Evolutionary conservation across 768 basidiomycete genomes (phyloP).

Genomic region (Boletus sp.): DNA sequence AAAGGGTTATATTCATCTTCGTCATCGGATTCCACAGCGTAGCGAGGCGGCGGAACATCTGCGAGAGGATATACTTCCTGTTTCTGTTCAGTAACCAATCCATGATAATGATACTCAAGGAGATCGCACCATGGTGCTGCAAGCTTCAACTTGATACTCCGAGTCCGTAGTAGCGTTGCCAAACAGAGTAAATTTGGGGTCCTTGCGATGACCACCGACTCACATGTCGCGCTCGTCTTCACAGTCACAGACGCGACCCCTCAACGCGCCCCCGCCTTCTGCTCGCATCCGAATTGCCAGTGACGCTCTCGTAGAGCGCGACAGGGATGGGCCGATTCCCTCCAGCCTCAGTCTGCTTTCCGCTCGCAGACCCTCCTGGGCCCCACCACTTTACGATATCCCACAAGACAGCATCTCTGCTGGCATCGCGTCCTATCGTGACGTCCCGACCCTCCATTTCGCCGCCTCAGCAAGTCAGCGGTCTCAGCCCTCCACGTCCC

Average conservation of each 20-base stretch:
- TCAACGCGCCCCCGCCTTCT: slow-evolving; percentile 6
- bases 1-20: slow-evolving; percentile 59
- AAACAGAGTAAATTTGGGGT: slow-evolving; percentile 9
- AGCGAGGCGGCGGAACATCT: slow-evolving; percentile 55
- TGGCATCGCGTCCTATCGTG: slow-evolving; percentile 29
- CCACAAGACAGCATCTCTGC: slow-evolving; percentile 21
- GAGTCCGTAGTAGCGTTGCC: no score
- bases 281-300: slow-evolving; percentile 22
- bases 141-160: no score
- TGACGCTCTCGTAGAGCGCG: slow-evolving; percentile 18
- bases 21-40: slow-evolving; percentile 68
- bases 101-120: background rate
- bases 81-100: background rate
- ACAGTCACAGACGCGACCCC: background rate
- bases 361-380: slow-evolving; percentile 35
- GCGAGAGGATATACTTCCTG: slow-evolving; percentile 56
- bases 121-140: slow-evolving; percentile 13
- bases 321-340: slow-evolving; percentile 24
- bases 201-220: background rate
- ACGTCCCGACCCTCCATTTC: slow-evolving; percentile 26
- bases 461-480: slow-evolving; percentile 8
- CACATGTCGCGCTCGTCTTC: slow-evolving; percentile 27
- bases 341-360: slow-evolving; percentile 33
- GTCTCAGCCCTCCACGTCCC: slow-evolving; percentile 26
- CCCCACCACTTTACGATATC: slow-evolving; percentile 28